Evolutionary conservation across 148 eudicot genomes (phyloP).

Genomic region (Heliosperma pusillum): DNA sequence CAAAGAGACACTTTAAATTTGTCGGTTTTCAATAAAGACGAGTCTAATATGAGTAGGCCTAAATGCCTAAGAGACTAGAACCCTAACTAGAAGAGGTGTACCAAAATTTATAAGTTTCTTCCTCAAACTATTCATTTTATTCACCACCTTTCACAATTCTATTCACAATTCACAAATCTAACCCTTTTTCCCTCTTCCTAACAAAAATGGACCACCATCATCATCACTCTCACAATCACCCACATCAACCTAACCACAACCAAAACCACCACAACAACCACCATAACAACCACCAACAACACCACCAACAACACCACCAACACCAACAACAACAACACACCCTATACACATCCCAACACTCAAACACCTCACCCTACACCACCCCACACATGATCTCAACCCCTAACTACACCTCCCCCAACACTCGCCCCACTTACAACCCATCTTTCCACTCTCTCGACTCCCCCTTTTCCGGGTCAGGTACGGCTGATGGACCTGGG

Average conservation of each 20-base stretch:
- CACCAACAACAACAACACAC: too few species aligned
- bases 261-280: constrained; percentile 22
- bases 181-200: too few species aligned
- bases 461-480: constrained; percentile 39
- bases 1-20: too few species aligned
- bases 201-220: constrained; percentile 27
- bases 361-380: constrained; percentile 10
- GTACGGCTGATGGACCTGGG: constrained; percentile 26
- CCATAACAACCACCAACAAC: too few species aligned
- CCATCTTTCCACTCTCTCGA: constrained; percentile 12
- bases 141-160: too few species aligned
- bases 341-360: too few species aligned
- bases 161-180: constrained; percentile 5
- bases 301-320: constrained; percentile 23
- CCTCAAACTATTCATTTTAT: too few species aligned
- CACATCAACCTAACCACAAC: constrained; percentile 23
- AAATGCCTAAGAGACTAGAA: too few species aligned
- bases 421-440: constrained; percentile 22
- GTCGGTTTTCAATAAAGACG: too few species aligned
- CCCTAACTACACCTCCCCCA: constrained; percentile 25
- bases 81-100: too few species aligned
- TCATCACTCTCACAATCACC: constrained; percentile 22
- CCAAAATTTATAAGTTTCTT: too few species aligned
- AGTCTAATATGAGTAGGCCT: too few species aligned
- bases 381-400: constrained; percentile 36